Percentiles rank a stretch among this genome's conserved stretches.
Evolutionary conservation across 179 eudicot genomes (phyloP).

Genomic region (Corrigiola litoralis): DNA sequence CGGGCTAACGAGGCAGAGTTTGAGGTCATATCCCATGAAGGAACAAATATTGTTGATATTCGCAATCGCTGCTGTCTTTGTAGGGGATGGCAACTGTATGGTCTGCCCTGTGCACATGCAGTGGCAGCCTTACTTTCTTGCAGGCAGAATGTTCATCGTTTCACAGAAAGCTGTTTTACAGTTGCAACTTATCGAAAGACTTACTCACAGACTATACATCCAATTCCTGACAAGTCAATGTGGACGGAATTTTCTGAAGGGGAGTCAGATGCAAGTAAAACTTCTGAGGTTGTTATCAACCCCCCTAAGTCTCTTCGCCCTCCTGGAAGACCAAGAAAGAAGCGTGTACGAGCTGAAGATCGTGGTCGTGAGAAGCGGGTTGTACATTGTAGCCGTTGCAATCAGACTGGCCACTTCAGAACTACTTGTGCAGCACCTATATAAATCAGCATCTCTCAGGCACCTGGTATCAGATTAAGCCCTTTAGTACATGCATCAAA

Average conservation of each 20-base stretch:
- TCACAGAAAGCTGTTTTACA: constrained; percentile 88
- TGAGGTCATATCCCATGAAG: constrained; percentile 79
- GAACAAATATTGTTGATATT: constrained; percentile 81
- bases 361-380: constrained; percentile 38
- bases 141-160: constrained; percentile 74
- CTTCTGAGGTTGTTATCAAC: constrained; percentile 19
- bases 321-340: constrained; percentile 38
- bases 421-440: constrained; percentile 37
- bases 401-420: constrained; percentile 48
- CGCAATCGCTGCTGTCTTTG: constrained; percentile 73
- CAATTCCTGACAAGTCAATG: constrained; percentile 63
- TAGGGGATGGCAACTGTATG: constrained; percentile 82
- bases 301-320: constrained; percentile 42
- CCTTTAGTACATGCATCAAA: constrained; percentile 8
- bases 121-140: constrained; percentile 89
- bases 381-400: constrained; percentile 45
- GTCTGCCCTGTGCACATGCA: constrained; percentile 97
- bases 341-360: constrained; percentile 40
- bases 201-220: constrained; percentile 74
- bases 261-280: constrained; percentile 14
- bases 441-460: not conserved
- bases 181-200: constrained; percentile 70
- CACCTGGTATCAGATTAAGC: not conserved
- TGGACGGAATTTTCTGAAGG: constrained; percentile 48
- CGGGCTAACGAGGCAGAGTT: constrained; percentile 94